phyloP scores from a whole-genome alignment of 768 basidiomycete genomes.

The Leccinum incarnatum region DNA sequence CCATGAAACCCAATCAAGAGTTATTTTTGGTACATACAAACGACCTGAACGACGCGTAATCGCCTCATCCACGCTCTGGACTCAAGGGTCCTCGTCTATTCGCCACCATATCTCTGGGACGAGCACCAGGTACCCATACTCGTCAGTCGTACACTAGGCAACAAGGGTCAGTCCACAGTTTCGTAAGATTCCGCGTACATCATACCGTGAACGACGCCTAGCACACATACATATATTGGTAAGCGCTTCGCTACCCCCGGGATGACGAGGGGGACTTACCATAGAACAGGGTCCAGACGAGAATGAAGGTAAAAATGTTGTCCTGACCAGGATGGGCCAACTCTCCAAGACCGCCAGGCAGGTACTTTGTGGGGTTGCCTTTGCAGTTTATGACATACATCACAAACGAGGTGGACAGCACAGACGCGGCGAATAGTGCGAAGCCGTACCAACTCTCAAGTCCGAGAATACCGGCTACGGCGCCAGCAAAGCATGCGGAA shows the following conservation, averaged over 20 bases:
- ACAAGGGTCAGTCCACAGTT: slow-evolving; percentile 12
- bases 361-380: slow-evolving; percentile 59
- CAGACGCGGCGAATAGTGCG: slow-evolving; percentile 67
- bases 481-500: slow-evolving; percentile 81
- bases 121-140: neutral
- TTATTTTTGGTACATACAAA: neutral
- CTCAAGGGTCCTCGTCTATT: neutral
- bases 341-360: slow-evolving; percentile 61
- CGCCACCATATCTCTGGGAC: neutral
- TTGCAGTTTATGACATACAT: slow-evolving; percentile 72
- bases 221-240: neutral
- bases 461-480: slow-evolving; percentile 85
- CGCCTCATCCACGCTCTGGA: neutral
- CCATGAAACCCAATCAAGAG: neutral
- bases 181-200: neutral
- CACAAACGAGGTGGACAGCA: slow-evolving; percentile 61
- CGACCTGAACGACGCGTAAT: neutral
- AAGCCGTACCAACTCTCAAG: slow-evolving; percentile 85
- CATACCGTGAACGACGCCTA: slow-evolving; percentile 50
- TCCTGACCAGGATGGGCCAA: slow-evolving; percentile 86
- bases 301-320: slow-evolving; percentile 85
- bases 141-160: slow-evolving; percentile 41
- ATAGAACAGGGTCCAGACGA: slow-evolving; percentile 93
- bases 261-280: slow-evolving; percentile 47
- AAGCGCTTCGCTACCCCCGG: neutral